Percentiles rank a stretch among this genome's conserved stretches.
These are phyloP conservation scores for Graphilbum fragrans DNA, from an alignment of 2,329 filamentous ascomycete species.

Conservation along the genomic window DNA sequence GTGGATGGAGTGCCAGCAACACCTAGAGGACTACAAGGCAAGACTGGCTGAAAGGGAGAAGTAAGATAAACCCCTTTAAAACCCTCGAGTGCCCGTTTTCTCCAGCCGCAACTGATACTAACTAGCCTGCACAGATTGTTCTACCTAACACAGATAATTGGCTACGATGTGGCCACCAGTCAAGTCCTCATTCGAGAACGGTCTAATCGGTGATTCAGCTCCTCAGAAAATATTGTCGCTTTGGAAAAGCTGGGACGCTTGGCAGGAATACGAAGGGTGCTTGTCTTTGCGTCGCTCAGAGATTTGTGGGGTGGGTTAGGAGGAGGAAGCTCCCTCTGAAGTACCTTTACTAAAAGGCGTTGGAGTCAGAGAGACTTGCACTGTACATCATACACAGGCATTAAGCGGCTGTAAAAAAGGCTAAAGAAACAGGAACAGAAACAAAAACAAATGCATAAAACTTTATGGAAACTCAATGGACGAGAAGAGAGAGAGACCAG, in stretches of 20 bases:
- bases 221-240: too few relatives aligned
- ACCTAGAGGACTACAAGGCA: constrained; percentile 61
- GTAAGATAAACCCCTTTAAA: constrained; percentile 38
- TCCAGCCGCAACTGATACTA: constrained; percentile 9
- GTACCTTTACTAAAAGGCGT: too few relatives aligned
- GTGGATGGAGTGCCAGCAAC: constrained; percentile 63
- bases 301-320: too few relatives aligned
- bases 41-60: constrained; percentile 61
- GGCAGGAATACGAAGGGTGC: too few relatives aligned
- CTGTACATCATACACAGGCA: too few relatives aligned
- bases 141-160: constrained; percentile 39
- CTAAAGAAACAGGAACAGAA: neutral
- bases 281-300: too few relatives aligned
- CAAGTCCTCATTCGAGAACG: constrained; percentile 31
- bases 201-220: neutral
- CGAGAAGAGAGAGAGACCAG: too few relatives aligned
- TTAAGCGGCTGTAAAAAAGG: too few relatives aligned
- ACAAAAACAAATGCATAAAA: neutral
- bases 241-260: too few relatives aligned
- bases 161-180: constrained; percentile 41
- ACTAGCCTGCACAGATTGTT: constrained; percentile 24
- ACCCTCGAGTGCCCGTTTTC: constrained; percentile 8
- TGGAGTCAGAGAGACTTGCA: too few relatives aligned
- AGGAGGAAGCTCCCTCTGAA: too few relatives aligned
- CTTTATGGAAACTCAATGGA: too few relatives aligned